Base-by-base conservation (phyloP, 1,284 basidiomycete genomes). In the Pascua sp. region DNA sequence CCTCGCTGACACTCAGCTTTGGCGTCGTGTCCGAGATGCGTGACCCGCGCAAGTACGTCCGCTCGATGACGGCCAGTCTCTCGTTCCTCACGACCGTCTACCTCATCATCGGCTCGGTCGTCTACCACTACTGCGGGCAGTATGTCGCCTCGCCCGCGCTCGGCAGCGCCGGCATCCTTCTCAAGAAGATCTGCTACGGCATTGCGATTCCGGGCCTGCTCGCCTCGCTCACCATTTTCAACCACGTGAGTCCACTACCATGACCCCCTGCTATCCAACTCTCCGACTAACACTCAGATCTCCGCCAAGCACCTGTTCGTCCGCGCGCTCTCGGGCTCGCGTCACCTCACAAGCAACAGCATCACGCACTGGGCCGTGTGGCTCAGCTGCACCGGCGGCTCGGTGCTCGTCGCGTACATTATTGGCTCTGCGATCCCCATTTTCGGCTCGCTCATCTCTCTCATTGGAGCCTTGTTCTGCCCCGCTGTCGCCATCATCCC, bases 161-260 rank as follows among this genome's bases (percentile, higher is more conserved):
- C 18, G 67, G 70, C 2, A 60, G 55, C 5, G 68, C 67, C 10
- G 67, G 66, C 24, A 48, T 61, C 9, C 38, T 66, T 38, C 51
- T 64, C 53, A 67, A 67, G 60, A 66, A 67, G 57, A 51, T 77
- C 51, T 66, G 66, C 16, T 77, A 77, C 61, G 75, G 75, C 24
- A 63, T 78, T 45, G 73, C 70, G 13, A 51, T 77, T 18, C 73
- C 72, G 0, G 73, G 66, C 13, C 63, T 77, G 2, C 48, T 57
- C 24, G 59, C 52, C n/a, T 43, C 47, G 9, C 44, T 61, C 9
- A 53, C 53, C 15, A 61, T 61, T 40, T 60, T 47, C 53, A 48
- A 56, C 51, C 49, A 59, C 47, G 24, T 52, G 17, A 50, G 45
- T 47, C 13, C 2, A 4, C 42, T 13, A 2, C 12, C 42, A 2